Conservation (phyloP, 768 basidiomycete genomes). For the Ramaria sp. region DNA sequence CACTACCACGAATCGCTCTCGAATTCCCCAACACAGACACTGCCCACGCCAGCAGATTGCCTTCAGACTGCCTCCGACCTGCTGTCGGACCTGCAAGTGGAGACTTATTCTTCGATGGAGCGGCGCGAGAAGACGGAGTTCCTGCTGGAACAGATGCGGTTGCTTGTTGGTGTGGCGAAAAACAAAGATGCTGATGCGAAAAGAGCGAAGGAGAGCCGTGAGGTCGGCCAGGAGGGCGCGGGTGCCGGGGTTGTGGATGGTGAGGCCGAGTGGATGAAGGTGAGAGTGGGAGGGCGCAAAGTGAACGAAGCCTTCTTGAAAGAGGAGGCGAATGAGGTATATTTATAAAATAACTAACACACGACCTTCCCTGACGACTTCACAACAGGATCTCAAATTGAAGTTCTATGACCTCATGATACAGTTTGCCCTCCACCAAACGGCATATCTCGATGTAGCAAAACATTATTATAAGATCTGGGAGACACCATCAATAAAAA, state of each 20-base stretch:
- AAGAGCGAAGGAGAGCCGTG: slow-evolving; percentile 36
- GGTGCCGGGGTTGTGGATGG: slow-evolving; percentile 51
- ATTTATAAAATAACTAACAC: slow-evolving; percentile 11
- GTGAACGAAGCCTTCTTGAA: slow-evolving; percentile 90
- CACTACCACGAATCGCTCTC: slow-evolving; percentile 71
- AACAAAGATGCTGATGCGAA: slow-evolving; percentile 62
- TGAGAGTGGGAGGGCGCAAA: slow-evolving; percentile 84
- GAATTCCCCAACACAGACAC: slow-evolving; percentile 30
- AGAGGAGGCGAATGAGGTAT: slow-evolving; percentile 78
- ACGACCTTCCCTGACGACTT: not conserved
- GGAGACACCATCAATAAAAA: slow-evolving; percentile 92
- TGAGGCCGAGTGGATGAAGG: slow-evolving; percentile 89
- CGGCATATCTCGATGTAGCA: slow-evolving; percentile 83
- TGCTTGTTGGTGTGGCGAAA: slow-evolving; percentile 68
- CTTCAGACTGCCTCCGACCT: slow-evolving; percentile 84
- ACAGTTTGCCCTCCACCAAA: slow-evolving; percentile 78
- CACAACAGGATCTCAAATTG: slow-evolving; percentile 80
- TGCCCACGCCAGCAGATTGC: slow-evolving; percentile 44
- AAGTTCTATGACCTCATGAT: slow-evolving; percentile 97
- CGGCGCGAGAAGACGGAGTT: slow-evolving; percentile 97
- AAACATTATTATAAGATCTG: slow-evolving; percentile 95
- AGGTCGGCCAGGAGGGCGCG: not conserved
- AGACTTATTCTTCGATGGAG: slow-evolving; percentile 99
- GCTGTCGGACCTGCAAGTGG: slow-evolving; percentile 90
- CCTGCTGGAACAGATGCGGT: slow-evolving; percentile 93